Conservation (phyloP, 805 yeast genomes). For the Metschnikowia sp. region DNA sequence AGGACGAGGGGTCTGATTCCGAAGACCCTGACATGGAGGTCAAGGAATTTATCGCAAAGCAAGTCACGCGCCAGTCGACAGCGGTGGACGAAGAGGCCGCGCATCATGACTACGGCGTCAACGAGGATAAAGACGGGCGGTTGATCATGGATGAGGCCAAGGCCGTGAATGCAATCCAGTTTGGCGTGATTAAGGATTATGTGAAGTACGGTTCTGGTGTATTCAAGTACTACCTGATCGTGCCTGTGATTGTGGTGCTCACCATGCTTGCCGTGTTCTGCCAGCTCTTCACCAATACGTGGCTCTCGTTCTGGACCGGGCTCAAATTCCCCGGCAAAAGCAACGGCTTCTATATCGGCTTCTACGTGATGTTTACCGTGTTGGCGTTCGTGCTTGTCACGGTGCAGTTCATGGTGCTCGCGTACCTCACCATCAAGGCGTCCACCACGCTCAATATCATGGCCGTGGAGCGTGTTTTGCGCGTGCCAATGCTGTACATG, state of each 20-base stretch:
- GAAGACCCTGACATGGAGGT: constrained; percentile 16
- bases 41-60: constrained; percentile 12
- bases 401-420: constrained; percentile 44
- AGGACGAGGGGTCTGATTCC: constrained; percentile 12
- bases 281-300: constrained; percentile 60
- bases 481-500: constrained; percentile 78
- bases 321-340: constrained; percentile 45
- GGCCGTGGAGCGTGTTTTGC: constrained; percentile 59
- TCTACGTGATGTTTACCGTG: constrained; percentile 61
- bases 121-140: constrained; percentile 18
- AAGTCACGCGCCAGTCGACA: constrained; percentile 17
- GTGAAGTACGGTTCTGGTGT: constrained; percentile 28
- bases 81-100: constrained; percentile 30
- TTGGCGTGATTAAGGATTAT: constrained; percentile 32
- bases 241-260: constrained; percentile 20
- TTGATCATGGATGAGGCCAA: constrained; percentile 13
- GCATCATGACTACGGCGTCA: constrained; percentile 29
- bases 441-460: constrained; percentile 55
- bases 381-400: constrained; percentile 44
- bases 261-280: constrained; percentile 44
- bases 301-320: constrained; percentile 83
- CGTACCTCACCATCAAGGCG: constrained; percentile 50
- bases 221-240: constrained; percentile 20
- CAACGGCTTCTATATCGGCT: constrained; percentile 66
- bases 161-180: constrained; percentile 26